Evolutionary conservation across 257 asterid species (phyloP).

Genomic region (Gardenia jasminoides): DNA sequence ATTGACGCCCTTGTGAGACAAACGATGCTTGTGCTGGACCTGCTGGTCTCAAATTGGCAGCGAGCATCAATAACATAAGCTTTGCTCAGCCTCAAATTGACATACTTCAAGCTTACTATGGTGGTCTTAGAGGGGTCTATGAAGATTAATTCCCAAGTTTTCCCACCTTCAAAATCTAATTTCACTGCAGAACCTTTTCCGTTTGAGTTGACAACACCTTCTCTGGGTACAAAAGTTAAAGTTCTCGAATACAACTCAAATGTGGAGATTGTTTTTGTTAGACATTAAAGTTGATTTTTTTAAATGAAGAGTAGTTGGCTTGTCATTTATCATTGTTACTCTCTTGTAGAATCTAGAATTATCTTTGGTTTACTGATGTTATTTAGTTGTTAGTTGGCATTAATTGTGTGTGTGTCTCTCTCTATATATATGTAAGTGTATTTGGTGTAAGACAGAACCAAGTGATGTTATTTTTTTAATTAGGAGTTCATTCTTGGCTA

Average conservation of each 20-base stretch:
- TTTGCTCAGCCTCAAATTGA: constrained; percentile 36
- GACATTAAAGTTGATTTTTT: no score
- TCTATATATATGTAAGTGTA: no score
- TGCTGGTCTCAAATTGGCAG: not conserved
- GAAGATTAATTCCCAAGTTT: constrained; percentile 35
- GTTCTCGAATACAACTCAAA: constrained; percentile 30
- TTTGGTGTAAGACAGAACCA: no score
- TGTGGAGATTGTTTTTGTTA: constrained; percentile 54
- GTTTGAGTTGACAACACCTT: not conserved
- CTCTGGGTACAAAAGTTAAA: constrained; percentile 30
- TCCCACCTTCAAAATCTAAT: constrained; percentile 33
- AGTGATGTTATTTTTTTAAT: no score
- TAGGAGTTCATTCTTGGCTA: no score
- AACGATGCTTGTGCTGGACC: constrained; percentile 1
- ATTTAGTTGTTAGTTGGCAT: no score
- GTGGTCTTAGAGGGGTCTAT: constrained; percentile 39
- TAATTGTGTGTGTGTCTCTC: no score
- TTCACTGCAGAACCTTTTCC: constrained; percentile 23
- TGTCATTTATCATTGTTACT: no score
- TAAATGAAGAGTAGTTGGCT: no score
- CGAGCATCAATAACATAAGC: constrained; percentile 64
- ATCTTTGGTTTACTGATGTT: no score
- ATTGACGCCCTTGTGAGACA: constrained; percentile 38
- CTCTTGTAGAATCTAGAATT: no score
- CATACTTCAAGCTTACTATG: constrained; percentile 64